phyloP scores from a whole-genome alignment of 768 basidiomycete genomes.

The Scleroderma citrinum region DNA sequence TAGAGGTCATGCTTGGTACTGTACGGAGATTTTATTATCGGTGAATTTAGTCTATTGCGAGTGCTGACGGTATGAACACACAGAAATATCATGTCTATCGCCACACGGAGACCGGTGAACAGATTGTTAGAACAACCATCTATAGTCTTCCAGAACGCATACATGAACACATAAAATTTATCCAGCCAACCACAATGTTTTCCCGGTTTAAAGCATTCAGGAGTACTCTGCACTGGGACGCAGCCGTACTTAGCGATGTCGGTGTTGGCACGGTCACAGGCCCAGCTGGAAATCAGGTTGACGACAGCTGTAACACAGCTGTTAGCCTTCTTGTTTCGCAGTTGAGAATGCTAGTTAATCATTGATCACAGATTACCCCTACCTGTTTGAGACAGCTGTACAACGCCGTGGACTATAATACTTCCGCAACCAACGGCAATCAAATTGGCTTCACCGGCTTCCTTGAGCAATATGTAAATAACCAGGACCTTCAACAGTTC shows the following conservation, averaged over 20 bases:
- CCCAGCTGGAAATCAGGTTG: conserved; percentile 34
- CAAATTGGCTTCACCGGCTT: conserved; percentile 52
- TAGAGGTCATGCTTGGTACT: conserved; percentile 68
- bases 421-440: conserved; percentile 39
- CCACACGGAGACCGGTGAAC: conserved; percentile 46
- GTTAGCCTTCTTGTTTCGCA: conserved; percentile 2
- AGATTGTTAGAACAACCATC: conserved; percentile 57
- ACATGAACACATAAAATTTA: conserved; percentile 55
- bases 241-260: background rate
- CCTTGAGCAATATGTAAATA: conserved; percentile 49
- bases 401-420: conserved; percentile 42
- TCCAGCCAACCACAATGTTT: conserved; percentile 73
- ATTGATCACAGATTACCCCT: conserved; percentile 39
- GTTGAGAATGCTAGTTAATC: background rate
- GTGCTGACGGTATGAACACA: background rate
- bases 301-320: conserved; percentile 42
- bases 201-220: conserved; percentile 39
- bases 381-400: conserved; percentile 51
- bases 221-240: conserved; percentile 33
- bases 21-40: conserved; percentile 29
- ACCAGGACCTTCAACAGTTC: conserved; percentile 46
- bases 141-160: conserved; percentile 61
- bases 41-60: background rate
- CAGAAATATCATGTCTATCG: conserved; percentile 63
- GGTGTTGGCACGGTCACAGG: conserved; percentile 14